Percentiles rank a stretch among this genome's conserved stretches.
These are phyloP conservation scores for Jackrogersella minutella DNA, from an alignment of 495 filamentous ascomycete species.

Conservation along the genomic window DNA sequence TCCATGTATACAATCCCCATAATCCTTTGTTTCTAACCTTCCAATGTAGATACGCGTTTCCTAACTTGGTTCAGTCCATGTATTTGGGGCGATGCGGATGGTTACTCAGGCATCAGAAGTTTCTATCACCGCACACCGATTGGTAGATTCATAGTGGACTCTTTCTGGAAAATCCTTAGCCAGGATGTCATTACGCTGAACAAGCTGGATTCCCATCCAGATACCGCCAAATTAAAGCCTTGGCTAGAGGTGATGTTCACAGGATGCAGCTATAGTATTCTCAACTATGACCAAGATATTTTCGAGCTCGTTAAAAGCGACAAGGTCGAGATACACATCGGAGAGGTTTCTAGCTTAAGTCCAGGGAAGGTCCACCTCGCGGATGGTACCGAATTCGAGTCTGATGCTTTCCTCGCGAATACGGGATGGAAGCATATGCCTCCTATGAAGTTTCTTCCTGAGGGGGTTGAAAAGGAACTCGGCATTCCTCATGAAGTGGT, in stretches of 20 bases:
- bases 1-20: not conserved
- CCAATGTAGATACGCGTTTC: slow-evolving; percentile 48
- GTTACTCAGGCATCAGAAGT: slow-evolving; percentile 47
- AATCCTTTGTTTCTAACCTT: not conserved
- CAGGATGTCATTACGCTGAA: slow-evolving; percentile 67
- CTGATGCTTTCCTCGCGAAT: slow-evolving; percentile 69
- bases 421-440: slow-evolving; percentile 73
- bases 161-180: slow-evolving; percentile 71
- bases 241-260: slow-evolving; percentile 71
- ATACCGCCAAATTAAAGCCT: slow-evolving; percentile 69
- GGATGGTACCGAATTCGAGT: slow-evolving; percentile 60
- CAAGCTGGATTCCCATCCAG: slow-evolving; percentile 66
- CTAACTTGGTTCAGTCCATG: slow-evolving; percentile 58
- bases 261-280: slow-evolving; percentile 67
- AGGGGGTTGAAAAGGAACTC: slow-evolving; percentile 56
- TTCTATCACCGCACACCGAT: slow-evolving; percentile 73
- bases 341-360: slow-evolving; percentile 64
- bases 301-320: slow-evolving; percentile 68
- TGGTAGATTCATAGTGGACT: slow-evolving; percentile 71
- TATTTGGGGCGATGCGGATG: slow-evolving; percentile 54
- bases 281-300: slow-evolving; percentile 74
- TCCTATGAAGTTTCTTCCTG: slow-evolving; percentile 68
- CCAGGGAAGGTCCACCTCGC: slow-evolving; percentile 60
- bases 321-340: slow-evolving; percentile 60
- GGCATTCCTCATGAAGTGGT: slow-evolving; percentile 49